Base-by-base conservation (phyloP, 2,329 filamentous ascomycete species). In the Cladorrhinum sp. region DNA sequence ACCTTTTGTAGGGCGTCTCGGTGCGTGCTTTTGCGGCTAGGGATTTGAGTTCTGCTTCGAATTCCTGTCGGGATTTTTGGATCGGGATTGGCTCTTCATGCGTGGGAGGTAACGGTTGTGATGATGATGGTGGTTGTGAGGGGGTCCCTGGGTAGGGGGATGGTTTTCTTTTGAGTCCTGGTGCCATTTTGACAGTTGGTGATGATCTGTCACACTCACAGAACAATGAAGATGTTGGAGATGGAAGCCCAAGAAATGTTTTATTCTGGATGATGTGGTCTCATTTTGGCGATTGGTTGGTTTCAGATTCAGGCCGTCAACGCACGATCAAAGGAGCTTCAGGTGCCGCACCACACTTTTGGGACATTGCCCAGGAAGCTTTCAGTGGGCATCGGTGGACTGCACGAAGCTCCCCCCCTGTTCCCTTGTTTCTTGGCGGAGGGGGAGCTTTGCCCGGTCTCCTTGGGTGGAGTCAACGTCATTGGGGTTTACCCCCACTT, bases 41-140 rank as follows among this genome's bases (percentile, higher is more conserved):
- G 36, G 74, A 68, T 65, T 79, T 76, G 58, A 85, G 79, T 66
- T 86, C 83, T 60, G 75, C 74, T 67, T 84, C 81, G 67, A 84
- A 84, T 53, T 75, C 76, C 62, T 82, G 76, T n/a, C 79, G 78
- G 3, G 74, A 70, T 52, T 69, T 68, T 54, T 70, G 66, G 51
- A 49, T 45, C 2, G 62, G 61, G 54, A 57, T 45, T 36, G 29
- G 24, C 25, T 45, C 23, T 54, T 27, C 10, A n/a, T n/a, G n/a
- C 48, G 52, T 27, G 55, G 18, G 55, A 32, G 16, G 57, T 22
- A n/a, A n/a, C n/a, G n/a, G n/a, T n/a, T n/a, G n/a, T 20, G 54
- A 23, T 25, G 71, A 60, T 64, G 52, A 13, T 10, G 61, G 48
- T 23, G 52, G 27, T 10, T 50, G 8, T 16, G 59, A n/a, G 4